A percentile compares a stretch with the other conserved stretches of the same genome.
phyloP scores from a whole-genome alignment of 805 yeast genomes.

The Metschnikowia rubicola region DNA sequence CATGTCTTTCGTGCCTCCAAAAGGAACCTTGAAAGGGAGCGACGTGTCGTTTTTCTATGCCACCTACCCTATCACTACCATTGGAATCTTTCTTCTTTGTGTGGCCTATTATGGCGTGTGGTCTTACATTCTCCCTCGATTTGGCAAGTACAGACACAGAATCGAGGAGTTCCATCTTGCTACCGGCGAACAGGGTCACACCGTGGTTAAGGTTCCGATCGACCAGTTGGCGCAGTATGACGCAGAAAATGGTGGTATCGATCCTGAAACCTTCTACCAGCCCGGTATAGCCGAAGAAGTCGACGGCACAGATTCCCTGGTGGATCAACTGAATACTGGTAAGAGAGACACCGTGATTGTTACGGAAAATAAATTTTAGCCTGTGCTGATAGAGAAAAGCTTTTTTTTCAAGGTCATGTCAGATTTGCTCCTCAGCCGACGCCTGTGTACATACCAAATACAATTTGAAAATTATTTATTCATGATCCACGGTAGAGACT shows the following conservation, averaged over 20 bases:
- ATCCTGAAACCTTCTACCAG: slow-evolving; percentile 3
- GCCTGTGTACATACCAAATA: too few species aligned
- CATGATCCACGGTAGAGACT: too few species aligned
- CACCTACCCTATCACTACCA: slow-evolving; percentile 37
- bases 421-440: too few species aligned
- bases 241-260: slow-evolving; percentile 17
- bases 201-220: slow-evolving; percentile 32
- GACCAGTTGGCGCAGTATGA: slow-evolving; percentile 34
- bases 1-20: slow-evolving; percentile 43
- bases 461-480: too few species aligned
- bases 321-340: too few species aligned
- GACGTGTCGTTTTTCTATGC: slow-evolving; percentile 44
- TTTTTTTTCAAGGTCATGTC: too few species aligned
- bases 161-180: slow-evolving; percentile 25
- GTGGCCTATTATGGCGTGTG: slow-evolving; percentile 34
- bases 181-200: slow-evolving; percentile 40
- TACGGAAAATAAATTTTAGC: slow-evolving; percentile 1
- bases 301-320: neutral
- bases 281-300: slow-evolving; percentile 1
- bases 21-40: slow-evolving; percentile 36
- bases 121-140: slow-evolving; percentile 33
- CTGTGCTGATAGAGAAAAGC: too few species aligned
- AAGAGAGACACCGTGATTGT: slow-evolving; percentile 3
- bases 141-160: slow-evolving; percentile 32
- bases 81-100: slow-evolving; percentile 33